Evolutionary conservation across 108 stramenopile genomes (phyloP).

Genomic region (Nannochloropsis gaditana): DNA sequence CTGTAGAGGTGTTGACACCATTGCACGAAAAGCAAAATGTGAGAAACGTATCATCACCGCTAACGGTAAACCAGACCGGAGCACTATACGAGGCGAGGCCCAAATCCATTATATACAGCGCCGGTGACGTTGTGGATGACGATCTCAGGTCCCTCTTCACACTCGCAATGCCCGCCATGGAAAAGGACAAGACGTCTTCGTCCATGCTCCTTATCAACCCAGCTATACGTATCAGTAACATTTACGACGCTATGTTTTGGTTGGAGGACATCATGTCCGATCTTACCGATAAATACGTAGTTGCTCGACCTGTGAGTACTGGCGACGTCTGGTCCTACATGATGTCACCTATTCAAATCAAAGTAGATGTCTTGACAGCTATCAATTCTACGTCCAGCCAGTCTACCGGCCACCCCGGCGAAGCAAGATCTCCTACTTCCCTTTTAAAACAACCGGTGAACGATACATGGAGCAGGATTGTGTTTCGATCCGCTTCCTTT

Average conservation of each 20-base stretch:
- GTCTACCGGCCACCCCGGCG: not conserved
- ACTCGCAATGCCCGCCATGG: not conserved
- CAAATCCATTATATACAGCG: not conserved
- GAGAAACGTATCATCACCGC: no score
- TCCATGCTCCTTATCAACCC: not conserved
- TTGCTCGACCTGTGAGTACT: constrained; percentile 4
- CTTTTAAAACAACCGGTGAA: not conserved
- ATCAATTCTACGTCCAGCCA: not conserved
- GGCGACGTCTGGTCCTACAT: constrained; percentile 11
- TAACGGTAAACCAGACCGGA: not conserved
- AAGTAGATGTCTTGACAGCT: constrained; percentile 12
- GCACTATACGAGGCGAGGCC: not conserved
- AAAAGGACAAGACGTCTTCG: not conserved
- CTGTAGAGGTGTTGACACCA: not conserved
- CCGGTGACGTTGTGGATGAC: not conserved
- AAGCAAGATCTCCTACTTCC: not conserved
- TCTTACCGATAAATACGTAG: not conserved
- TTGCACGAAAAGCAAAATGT: not conserved
- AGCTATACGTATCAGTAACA: not conserved
- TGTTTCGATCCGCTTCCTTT: not conserved
- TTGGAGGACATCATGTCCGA: constrained; percentile 10
- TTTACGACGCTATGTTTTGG: not conserved
- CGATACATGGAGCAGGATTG: not conserved
- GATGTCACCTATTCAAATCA: not conserved
- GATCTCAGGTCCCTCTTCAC: not conserved